Evolutionary conservation across 208 protist genomes (phyloP).

Genomic region (Trypanosoma conorhini): DNA sequence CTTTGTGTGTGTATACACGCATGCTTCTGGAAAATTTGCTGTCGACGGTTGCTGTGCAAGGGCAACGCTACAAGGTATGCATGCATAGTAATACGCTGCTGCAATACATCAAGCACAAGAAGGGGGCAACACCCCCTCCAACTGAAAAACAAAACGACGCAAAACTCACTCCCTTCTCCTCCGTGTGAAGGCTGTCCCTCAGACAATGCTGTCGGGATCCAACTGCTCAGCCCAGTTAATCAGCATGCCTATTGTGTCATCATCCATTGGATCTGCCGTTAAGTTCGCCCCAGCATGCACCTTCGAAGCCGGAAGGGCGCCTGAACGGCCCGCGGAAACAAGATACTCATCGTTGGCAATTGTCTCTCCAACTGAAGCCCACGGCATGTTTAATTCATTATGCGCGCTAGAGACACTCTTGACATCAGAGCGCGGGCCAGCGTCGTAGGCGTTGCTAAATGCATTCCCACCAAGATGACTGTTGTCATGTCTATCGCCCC

Average conservation of each 20-base stretch:
- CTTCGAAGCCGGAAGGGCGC: neutral
- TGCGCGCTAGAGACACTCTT: neutral
- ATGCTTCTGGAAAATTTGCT: neutral
- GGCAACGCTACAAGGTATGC: neutral
- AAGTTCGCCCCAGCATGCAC: neutral
- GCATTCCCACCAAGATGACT: neutral
- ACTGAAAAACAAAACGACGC: neutral
- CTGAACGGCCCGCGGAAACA: neutral
- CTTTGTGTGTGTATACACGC: too few relatives aligned
- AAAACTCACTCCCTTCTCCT: neutral
- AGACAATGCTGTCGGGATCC: slow-evolving; percentile 38
- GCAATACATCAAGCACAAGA: neutral
- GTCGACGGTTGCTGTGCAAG: neutral
- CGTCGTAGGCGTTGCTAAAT: neutral
- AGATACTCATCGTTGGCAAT: neutral
- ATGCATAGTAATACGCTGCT: neutral
- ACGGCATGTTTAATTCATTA: neutral
- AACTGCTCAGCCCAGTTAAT: slow-evolving; percentile 56
- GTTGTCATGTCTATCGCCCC: neutral
- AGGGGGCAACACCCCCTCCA: neutral
- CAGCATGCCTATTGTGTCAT: slow-evolving; percentile 44
- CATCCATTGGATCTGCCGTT: slow-evolving; percentile 23
- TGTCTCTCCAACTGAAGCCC: neutral
- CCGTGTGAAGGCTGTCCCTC: neutral
- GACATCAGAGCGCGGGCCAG: neutral